Conservation (phyloP, 163 green algal species). For the Dunaliella salina region DNA sequence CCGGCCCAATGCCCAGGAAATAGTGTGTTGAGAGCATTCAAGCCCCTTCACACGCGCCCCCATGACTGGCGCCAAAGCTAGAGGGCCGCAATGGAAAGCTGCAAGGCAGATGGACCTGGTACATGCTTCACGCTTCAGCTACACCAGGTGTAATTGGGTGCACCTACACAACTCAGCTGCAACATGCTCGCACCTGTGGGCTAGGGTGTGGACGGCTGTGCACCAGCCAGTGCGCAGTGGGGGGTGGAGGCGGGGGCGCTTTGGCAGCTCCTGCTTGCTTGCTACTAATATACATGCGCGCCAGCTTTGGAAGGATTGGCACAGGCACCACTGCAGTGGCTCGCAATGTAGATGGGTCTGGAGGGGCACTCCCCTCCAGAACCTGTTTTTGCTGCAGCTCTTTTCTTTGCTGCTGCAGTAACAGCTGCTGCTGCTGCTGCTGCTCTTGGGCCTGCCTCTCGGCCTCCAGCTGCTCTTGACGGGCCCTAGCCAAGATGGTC, state of each 20-base stretch:
- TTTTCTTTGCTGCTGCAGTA: neutral
- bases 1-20: too few relatives aligned
- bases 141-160: too few relatives aligned
- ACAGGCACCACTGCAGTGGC: neutral
- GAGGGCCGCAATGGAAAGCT: too few relatives aligned
- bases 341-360: neutral
- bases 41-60: too few relatives aligned
- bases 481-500: neutral
- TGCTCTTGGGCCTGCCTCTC: neutral
- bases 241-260: constrained; percentile 19
- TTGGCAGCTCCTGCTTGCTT: constrained; percentile 15
- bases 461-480: neutral
- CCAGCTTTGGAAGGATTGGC: constrained; percentile 22
- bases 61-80: too few relatives aligned
- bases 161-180: too few relatives aligned
- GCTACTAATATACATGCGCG: constrained; percentile 20
- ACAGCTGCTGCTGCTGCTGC: neutral
- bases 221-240: constrained; percentile 25
- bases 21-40: too few relatives aligned
- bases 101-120: too few relatives aligned
- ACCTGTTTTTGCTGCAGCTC: neutral
- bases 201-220: constrained; percentile 20
- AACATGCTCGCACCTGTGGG: neutral
- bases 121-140: too few relatives aligned
- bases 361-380: neutral